These are phyloP conservation scores for Coemansia sp. DNA, from an alignment of 371 early-diverging fungal genomes.

Conservation along the genomic window DNA sequence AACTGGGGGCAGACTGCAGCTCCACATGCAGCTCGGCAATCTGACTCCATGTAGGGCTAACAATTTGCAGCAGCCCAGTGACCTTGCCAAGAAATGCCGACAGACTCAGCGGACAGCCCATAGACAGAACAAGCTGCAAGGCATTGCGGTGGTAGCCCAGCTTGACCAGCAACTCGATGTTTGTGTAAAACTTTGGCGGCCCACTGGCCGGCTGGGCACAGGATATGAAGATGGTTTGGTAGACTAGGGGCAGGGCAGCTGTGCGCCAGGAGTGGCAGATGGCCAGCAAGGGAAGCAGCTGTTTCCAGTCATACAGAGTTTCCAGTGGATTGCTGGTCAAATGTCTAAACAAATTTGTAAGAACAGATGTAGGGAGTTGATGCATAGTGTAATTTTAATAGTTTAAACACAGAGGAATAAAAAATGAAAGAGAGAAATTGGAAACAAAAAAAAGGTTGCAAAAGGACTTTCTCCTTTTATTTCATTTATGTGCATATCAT, in stretches of 20 bases:
- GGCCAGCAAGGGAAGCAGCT: constrained; percentile 2
- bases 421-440: neutral
- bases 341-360: neutral
- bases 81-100: neutral
- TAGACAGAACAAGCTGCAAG: neutral
- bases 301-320: constrained; percentile 3
- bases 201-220: neutral
- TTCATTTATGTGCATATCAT: too few species aligned
- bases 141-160: neutral
- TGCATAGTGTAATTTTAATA: neutral
- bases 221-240: constrained; percentile 1
- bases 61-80: constrained; percentile 1
- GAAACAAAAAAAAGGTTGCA: neutral
- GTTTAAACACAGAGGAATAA: neutral
- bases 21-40: neutral
- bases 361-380: neutral
- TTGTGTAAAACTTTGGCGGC: neutral
- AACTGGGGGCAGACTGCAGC: neutral
- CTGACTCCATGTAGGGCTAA: neutral
- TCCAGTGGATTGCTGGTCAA: neutral
- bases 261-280: constrained; percentile 3
- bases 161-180: constrained; percentile 27
- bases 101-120: constrained; percentile 3
- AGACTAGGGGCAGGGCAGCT: neutral
- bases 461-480: neutral